phyloP scores from a whole-genome alignment of 345 rosid genomes.

The Linum usitatissimum region DNA sequence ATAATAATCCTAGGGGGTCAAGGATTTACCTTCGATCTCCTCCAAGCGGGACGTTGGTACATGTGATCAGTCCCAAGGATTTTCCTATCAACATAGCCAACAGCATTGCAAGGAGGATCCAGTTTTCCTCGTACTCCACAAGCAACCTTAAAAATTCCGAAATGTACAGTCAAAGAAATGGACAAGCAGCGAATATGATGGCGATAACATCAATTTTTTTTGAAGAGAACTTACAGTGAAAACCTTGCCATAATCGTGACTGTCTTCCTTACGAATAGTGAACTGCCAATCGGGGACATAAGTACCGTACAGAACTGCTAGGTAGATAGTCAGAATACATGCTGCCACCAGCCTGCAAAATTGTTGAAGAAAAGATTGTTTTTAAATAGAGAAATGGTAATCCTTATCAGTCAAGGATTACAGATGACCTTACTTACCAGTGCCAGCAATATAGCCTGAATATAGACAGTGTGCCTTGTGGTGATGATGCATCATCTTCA shows the following conservation, averaged over 20 bases:
- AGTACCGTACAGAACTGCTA: conserved; percentile 44
- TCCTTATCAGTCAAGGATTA: not conserved
- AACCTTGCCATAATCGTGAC: conserved; percentile 45
- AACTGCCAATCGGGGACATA: conserved; percentile 82
- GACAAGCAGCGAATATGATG: no score
- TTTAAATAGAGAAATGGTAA: not conserved
- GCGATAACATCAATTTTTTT: no score
- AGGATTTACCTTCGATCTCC: conserved; percentile 57
- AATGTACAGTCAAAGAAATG: not conserved
- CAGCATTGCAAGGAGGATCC: conserved; percentile 84
- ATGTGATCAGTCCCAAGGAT: conserved; percentile 63
- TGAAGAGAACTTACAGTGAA: conserved; percentile 58
- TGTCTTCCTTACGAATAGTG: conserved; percentile 30
- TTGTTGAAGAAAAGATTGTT: no score
- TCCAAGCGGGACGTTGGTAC: conserved; percentile 87
- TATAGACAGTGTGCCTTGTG: conserved; percentile 29
- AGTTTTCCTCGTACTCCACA: conserved; percentile 71
- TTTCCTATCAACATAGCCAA: conserved; percentile 62
- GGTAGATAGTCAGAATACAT: conserved; percentile 41
- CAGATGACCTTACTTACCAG: no score
- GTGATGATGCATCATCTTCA: conserved; percentile 3
- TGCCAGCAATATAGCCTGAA: conserved; percentile 54
- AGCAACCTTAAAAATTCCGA: conserved; percentile 38
- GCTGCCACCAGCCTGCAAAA: conserved; percentile 57
- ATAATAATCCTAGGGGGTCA: not conserved